Conservation (phyloP, 352 stramenopile species). For the Pythium aquatile region DNA sequence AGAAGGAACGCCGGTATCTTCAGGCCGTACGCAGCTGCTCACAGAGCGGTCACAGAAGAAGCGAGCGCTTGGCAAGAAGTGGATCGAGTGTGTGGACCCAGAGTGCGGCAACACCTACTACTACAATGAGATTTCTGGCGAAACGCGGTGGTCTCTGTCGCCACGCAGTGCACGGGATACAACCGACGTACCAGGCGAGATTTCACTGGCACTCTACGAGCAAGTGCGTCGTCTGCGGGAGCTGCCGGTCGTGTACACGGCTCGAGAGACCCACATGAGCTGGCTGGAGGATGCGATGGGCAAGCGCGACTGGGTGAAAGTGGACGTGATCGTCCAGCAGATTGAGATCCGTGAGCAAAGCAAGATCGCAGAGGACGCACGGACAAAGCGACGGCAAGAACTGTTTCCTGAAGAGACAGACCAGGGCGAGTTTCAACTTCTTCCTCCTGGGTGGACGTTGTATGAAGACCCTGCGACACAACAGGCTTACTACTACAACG, state of each 20-base stretch:
- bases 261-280: conserved; percentile 55
- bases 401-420: background rate
- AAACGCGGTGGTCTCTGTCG: conserved; percentile 84
- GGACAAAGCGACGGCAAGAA: conserved; percentile 8
- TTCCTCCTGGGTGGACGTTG: conserved; percentile 21
- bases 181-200: conserved; percentile 47
- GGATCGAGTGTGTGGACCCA: conserved; percentile 80
- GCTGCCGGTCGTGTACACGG: conserved; percentile 44
- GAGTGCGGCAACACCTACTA: conserved; percentile 88
- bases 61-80: conserved; percentile 64
- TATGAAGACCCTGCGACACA: conserved; percentile 11
- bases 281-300: conserved; percentile 71
- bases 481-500: conserved; percentile 46
- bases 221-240: conserved; percentile 56
- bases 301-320: conserved; percentile 61
- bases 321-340: conserved; percentile 66
- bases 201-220: conserved; percentile 53
- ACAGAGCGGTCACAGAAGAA: conserved; percentile 23
- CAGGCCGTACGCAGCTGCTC: conserved; percentile 11
- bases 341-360: conserved; percentile 69
- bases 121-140: conserved; percentile 88
- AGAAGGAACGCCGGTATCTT: conserved; percentile 1
- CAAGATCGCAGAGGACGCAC: conserved; percentile 30
- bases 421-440: background rate
- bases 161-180: conserved; percentile 62